Conservation (phyloP, 805 yeast genomes). For the Candida xiaguanensis region DNA sequence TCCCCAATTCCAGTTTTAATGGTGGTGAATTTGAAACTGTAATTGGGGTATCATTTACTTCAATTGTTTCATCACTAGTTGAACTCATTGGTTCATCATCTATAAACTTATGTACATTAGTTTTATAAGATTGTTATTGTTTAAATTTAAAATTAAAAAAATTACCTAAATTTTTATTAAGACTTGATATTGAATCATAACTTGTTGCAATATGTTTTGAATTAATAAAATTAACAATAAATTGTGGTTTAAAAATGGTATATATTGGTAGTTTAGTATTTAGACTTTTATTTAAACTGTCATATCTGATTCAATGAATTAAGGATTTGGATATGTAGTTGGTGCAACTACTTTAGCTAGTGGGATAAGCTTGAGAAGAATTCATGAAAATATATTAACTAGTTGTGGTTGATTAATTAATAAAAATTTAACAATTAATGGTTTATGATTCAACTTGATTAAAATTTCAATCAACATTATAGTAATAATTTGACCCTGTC, state of each 20-base stretch:
- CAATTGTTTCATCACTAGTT: background rate
- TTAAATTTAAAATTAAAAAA: conserved; percentile 23
- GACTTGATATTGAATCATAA: conserved; percentile 1
- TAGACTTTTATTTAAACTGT: conserved; percentile 27
- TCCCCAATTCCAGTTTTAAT: conserved; percentile 5
- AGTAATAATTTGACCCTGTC: too few relatives aligned
- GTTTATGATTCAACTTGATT: background rate
- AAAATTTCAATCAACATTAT: conserved; percentile 5
- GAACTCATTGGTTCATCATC: conserved; percentile 7
- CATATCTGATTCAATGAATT: conserved; percentile 13
- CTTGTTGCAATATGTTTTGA: conserved; percentile 31
- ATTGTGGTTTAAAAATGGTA: conserved; percentile 90
- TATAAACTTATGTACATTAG: conserved; percentile 21
- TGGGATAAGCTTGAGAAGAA: conserved; percentile 69
- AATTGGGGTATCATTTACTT: background rate
- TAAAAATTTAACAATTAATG: conserved; percentile 7
- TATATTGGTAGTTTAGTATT: conserved; percentile 58
- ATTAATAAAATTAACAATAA: conserved; percentile 44
- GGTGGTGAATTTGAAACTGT: background rate
- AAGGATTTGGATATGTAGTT: conserved; percentile 25
- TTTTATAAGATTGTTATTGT: conserved; percentile 13
- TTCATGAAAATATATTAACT: conserved; percentile 56
- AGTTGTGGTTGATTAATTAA: conserved; percentile 9
- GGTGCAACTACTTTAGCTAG: conserved; percentile 67
- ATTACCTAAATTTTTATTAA: conserved; percentile 16